Evolutionary conservation across 1,284 basidiomycete genomes (phyloP), one percentile per base, ranked within the genome.

Genomic region (Polyporus tsugae): DNA sequence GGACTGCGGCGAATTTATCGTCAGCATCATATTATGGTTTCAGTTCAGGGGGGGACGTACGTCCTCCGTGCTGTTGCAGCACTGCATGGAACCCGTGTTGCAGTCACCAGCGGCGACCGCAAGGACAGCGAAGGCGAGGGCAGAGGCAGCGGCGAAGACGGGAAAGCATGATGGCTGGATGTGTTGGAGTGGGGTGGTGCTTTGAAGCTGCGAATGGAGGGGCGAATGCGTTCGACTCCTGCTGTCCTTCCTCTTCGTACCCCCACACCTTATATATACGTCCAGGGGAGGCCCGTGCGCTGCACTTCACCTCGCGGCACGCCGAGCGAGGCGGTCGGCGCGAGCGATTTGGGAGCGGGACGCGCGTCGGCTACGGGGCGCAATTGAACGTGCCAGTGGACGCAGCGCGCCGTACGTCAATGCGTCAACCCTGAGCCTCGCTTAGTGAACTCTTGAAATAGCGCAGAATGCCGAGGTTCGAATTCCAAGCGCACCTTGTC

Each of bases 81-180:
- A 74, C 68, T 70, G 69, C 58, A 70, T 55, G 35, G 68, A 60
- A 46, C 72, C 71, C n/a, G 70, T 72, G 69, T 63, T 67, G 72
- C 72, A 72, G 60, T 60, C 62, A 22, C 25, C 46, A 17, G 63
- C 65, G 44, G 70, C 70, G 63, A 64, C 66, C 60, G 68, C 72
- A 58, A 72, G 60, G 53, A 44, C 55, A 29, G 66, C 60, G 65
- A 71, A 35, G 55, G 66, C 66, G 38, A 63, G 59, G 35, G 61
- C 44, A 39, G 68, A 63, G 41, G 55, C 25, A 33, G 38, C 67
- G 29, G 63, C 67, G 59, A 69, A 69, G 10, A 39, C 67, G 65
- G 36, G 69, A 59, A 63, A 69, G 69, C 63, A 71, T 69, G 59
- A 13, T 42, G 62, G 6, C 25, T 2, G 39, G 33, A 39, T 15